These are phyloP conservation scores for Catenaria anguillulae DNA, from an alignment of 371 early-diverging fungal species.

Conservation along the genomic window DNA sequence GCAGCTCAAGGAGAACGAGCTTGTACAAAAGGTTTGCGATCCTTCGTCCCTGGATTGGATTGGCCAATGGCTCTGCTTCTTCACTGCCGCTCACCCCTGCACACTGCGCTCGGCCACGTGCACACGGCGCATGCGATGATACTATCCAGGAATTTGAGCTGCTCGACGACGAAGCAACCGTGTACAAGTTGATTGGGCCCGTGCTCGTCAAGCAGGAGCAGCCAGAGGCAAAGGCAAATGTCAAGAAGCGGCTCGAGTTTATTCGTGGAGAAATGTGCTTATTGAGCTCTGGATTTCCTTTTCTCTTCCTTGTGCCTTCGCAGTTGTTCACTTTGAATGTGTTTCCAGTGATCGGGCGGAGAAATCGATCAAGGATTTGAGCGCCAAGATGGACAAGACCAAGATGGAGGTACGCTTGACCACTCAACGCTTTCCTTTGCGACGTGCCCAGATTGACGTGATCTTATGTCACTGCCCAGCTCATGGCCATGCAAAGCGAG, in stretches of 20 bases:
- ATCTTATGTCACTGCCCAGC: neutral
- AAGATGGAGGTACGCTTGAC: constrained; percentile 40
- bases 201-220: constrained; percentile 86
- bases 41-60: too few relatives aligned
- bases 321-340: too few relatives aligned
- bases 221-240: constrained; percentile 68
- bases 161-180: constrained; percentile 59
- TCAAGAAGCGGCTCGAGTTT: constrained; percentile 82
- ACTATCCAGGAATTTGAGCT: constrained; percentile 68
- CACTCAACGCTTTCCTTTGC: too few relatives aligned
- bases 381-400: constrained; percentile 60
- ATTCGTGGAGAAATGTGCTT: constrained; percentile 71
- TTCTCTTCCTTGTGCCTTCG: neutral
- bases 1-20: constrained; percentile 86
- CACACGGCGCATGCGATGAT: too few relatives aligned
- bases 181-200: constrained; percentile 90
- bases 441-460: neutral
- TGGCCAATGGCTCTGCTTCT: too few relatives aligned
- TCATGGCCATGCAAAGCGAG: neutral
- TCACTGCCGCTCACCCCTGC: too few relatives aligned
- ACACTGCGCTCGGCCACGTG: too few relatives aligned
- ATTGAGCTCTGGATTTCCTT: neutral
- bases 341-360: constrained; percentile 73
- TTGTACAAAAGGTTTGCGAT: constrained; percentile 75
- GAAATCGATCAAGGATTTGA: constrained; percentile 53